Evolutionary conservation across 2,329 filamentous ascomycete species (phyloP).

Genomic region (Diplodia mutila): DNA sequence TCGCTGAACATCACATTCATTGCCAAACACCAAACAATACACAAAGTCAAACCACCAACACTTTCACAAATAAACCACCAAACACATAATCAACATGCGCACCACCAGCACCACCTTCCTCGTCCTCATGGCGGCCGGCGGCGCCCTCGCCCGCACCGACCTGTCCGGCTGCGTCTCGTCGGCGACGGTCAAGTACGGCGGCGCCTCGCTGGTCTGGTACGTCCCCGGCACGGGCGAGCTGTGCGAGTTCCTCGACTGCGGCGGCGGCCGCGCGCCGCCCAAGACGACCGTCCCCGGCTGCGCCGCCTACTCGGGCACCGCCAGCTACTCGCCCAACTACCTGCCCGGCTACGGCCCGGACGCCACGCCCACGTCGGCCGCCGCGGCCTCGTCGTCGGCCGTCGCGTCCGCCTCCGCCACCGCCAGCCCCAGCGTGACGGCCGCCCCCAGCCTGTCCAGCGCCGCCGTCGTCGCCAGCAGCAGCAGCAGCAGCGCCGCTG

Average conservation of each 20-base stretch:
- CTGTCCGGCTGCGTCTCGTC: conserved; percentile 51
- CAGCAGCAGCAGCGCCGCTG: conserved; percentile 12
- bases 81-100: conserved; percentile 31
- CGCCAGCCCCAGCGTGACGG: conserved; percentile 24
- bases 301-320: conserved; percentile 58
- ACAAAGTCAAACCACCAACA: not conserved
- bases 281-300: conserved; percentile 68
- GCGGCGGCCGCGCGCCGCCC: conserved; percentile 66
- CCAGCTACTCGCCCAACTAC: conserved; percentile 57
- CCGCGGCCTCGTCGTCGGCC: conserved; percentile 11
- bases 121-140: conserved; percentile 35
- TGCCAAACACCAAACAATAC: not conserved
- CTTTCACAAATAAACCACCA: not conserved
- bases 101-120: conserved; percentile 32
- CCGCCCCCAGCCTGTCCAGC: conserved; percentile 21
- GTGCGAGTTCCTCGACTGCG: conserved; percentile 68
- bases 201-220: conserved; percentile 60
- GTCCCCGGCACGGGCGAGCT: conserved; percentile 67
- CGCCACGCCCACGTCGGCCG: conserved; percentile 15
- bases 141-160: conserved; percentile 43
- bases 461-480: not conserved
- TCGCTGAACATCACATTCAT: conserved; percentile 6
- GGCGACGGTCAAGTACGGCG: conserved; percentile 40
- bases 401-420: conserved; percentile 15
- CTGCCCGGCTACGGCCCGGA: conserved; percentile 41